Evolutionary conservation across 2,329 filamentous ascomycete genomes (phyloP), one percentile per base, ranked within the genome.

Genomic region (Orbilia blumenaviensis): DNA sequence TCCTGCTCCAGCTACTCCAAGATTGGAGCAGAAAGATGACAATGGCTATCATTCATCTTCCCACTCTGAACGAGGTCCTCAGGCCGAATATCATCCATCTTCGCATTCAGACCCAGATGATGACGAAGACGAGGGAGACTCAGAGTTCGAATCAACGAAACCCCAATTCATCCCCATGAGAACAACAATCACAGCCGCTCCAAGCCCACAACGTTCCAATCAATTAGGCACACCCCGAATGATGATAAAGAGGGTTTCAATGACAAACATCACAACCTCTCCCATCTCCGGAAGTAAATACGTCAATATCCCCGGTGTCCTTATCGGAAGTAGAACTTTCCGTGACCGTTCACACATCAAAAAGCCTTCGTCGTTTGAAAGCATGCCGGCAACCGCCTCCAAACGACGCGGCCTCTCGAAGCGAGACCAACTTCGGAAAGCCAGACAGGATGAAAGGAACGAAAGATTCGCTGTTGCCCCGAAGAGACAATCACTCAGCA

Each of bases 181-280:
- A 50, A 67, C 71, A 9, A 75, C 63, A n/a, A 56, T 68, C 34
- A 62, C 63, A 16, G n/a, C 60, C 8, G 29, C 62, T 48, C 16
- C 50, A 6, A 34, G 63, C 21, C 52, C 52, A 2, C 63, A 62
- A 27, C 56, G 29, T 12, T 29, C 41, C 2, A 76, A 32, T 16
- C 64, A 64, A 27, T 16, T 41, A 7, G 72, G 64, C 16, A 76
- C 72, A 5, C 72, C 72, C 2, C 72, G 72, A 34, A 76, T 76
- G 72, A 69, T 76, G 72, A 66, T 76, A 38, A 76, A 76, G 34
- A 56, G 72, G 44, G 72, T 76, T 23, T 76, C 72, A 3, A 76
- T 76, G 72, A 76, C 72, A 6, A 76, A 76, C 64, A 25, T 69
- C 23, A 76, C 72, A 5, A 76, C 72, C 25, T 76, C 72, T 3